phyloP scores from a whole-genome alignment of 768 basidiomycete genomes.

The Lepiota venenata region DNA sequence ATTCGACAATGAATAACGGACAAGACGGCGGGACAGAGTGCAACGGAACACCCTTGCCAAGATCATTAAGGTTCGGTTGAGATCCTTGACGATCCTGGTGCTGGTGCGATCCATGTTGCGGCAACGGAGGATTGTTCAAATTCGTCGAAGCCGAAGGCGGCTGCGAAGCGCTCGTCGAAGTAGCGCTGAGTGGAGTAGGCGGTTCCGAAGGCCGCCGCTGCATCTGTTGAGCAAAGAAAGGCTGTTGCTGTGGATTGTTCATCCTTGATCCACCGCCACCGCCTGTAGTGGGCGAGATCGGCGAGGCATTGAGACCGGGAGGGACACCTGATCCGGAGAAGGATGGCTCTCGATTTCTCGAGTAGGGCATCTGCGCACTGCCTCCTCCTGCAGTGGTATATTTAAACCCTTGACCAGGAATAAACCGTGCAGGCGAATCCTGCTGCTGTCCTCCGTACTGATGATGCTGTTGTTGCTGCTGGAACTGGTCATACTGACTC shows the following conservation, averaged over 20 bases:
- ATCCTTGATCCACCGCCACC: conserved; percentile 19
- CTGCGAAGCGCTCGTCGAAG: conserved; percentile 6
- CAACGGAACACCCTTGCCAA: conserved; percentile 89
- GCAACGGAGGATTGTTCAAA: conserved; percentile 3
- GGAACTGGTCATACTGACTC: conserved; percentile 19
- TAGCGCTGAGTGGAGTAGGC: conserved; percentile 1
- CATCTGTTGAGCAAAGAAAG: conserved; percentile 39
- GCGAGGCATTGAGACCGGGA: conserved; percentile 32
- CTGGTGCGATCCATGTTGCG: neutral
- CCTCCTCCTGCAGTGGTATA: conserved; percentile 27
- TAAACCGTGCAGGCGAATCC: conserved; percentile 55
- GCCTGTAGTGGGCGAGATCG: conserved; percentile 47
- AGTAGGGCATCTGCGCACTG: conserved; percentile 9
- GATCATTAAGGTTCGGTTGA: conserved; percentile 39
- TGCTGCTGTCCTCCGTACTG: conserved; percentile 21
- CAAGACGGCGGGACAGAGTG: conserved; percentile 78
- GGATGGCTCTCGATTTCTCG: conserved; percentile 17
- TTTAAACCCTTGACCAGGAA: conserved; percentile 63
- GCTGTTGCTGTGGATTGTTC: conserved; percentile 44
- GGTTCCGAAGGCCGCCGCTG: conserved; percentile 39
- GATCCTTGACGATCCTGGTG: neutral
- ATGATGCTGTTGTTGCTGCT: conserved; percentile 19
- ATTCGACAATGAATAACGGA: conserved; percentile 95
- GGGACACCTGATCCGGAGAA: neutral
- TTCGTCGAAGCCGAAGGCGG: conserved; percentile 19